Evolutionary conservation across 2,329 filamentous ascomycete species (phyloP).

Genomic region (Epichloe glyceriae): DNA sequence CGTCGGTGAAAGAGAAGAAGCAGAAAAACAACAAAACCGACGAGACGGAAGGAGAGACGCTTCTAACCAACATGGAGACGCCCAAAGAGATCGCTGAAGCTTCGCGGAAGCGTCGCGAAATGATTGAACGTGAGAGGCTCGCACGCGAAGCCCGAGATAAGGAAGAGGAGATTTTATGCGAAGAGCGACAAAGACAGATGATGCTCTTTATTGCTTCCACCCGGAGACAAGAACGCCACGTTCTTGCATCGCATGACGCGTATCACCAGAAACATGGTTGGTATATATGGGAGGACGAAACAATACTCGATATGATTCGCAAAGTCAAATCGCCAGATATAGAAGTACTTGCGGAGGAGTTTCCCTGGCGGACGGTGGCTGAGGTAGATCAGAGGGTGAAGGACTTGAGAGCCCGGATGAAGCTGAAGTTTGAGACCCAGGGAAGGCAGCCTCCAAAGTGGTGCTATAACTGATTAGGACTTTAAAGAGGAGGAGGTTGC

Average conservation of each 20-base stretch:
- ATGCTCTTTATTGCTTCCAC: conserved; percentile 10
- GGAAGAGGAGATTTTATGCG: background rate
- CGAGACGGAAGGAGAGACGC: background rate
- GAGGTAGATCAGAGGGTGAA: conserved; percentile 12
- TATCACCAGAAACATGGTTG: conserved; percentile 15
- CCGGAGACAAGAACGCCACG: conserved; percentile 1
- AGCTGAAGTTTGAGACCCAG: conserved; percentile 9
- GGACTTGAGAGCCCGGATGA: conserved; percentile 11
- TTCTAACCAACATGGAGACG: background rate
- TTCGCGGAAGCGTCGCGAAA: background rate
- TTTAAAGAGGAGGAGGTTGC: background rate
- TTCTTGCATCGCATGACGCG: background rate
- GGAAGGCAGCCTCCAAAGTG: conserved; percentile 13
- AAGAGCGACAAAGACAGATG: conserved; percentile 3
- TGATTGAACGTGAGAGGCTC: background rate
- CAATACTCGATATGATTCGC: conserved; percentile 13
- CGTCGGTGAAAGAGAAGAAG: background rate
- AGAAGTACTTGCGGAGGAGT: conserved; percentile 4
- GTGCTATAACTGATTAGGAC: conserved; percentile 10
- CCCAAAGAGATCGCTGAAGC: background rate
- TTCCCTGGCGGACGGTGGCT: conserved; percentile 9
- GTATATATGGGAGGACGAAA: conserved; percentile 15
- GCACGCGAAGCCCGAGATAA: conserved; percentile 1
- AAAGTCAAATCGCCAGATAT: conserved; percentile 8
- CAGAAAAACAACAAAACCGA: background rate